Conservation (phyloP, 306 rosid genomes). For the Sindora glabra region DNA sequence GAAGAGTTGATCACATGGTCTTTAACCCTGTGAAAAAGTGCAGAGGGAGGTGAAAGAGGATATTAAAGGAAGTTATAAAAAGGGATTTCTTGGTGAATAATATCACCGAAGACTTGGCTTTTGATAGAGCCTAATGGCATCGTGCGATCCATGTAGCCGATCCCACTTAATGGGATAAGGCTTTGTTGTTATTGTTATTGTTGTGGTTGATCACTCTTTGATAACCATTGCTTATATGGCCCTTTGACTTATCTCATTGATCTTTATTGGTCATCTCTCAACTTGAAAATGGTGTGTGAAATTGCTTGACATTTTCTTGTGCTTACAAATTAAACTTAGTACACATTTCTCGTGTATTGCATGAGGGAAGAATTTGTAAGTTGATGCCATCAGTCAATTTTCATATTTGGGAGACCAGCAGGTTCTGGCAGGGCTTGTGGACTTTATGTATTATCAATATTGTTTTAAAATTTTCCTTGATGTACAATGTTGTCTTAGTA, state of each 20-base stretch:
- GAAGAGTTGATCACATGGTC: too few relatives aligned
- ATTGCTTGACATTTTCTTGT: neutral
- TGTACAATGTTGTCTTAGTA: too few relatives aligned
- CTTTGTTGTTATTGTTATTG: too few relatives aligned
- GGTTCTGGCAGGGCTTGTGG: neutral
- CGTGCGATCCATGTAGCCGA: too few relatives aligned
- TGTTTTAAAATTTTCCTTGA: too few relatives aligned
- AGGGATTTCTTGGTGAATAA: too few relatives aligned
- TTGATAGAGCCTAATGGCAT: too few relatives aligned
- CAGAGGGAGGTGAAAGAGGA: too few relatives aligned
- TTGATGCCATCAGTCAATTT: neutral
- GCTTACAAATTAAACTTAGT: neutral
- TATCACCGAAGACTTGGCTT: too few relatives aligned
- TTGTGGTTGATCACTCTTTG: neutral
- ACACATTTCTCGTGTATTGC: neutral
- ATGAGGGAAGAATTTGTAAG: constrained; percentile 1
- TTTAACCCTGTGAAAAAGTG: too few relatives aligned
- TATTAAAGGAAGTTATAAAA: too few relatives aligned
- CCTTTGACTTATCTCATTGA: neutral
- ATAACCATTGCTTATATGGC: neutral
- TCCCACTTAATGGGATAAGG: too few relatives aligned
- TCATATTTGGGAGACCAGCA: neutral
- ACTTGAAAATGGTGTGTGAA: neutral
- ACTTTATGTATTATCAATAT: neutral
- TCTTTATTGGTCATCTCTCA: neutral